A percentile compares a stretch with the other conserved stretches of the same genome.
Evolutionary conservation across 2,329 filamentous ascomycete genomes (phyloP).

Genomic region (Cladosporium sp.): DNA sequence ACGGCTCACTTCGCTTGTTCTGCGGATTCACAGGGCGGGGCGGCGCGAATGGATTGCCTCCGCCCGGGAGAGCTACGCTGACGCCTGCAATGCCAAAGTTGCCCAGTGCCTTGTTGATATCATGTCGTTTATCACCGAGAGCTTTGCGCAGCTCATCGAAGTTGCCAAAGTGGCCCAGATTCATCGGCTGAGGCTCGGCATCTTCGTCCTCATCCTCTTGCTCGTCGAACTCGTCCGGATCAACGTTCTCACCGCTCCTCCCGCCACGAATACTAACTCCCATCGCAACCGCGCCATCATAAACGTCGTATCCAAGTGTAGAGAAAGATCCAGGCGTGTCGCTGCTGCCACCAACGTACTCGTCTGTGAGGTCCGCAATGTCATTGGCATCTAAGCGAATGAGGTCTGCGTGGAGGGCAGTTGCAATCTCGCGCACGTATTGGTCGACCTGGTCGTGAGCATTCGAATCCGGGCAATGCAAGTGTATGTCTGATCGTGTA

Average conservation of each 20-base stretch:
- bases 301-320: constrained; percentile 55
- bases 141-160: constrained; percentile 28
- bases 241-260: constrained; percentile 26
- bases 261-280: constrained; percentile 11
- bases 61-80: constrained; percentile 20
- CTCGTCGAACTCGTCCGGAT: constrained; percentile 50
- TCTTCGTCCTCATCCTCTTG: constrained; percentile 48
- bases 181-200: constrained; percentile 35
- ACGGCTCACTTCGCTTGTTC: constrained; percentile 5
- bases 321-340: constrained; percentile 49
- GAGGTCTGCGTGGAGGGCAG: constrained; percentile 63
- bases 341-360: constrained; percentile 64
- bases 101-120: constrained; percentile 26
- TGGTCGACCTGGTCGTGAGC: constrained; percentile 56
- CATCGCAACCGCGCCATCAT: constrained; percentile 37
- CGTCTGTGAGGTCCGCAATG: constrained; percentile 67
- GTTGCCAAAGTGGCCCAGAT: constrained; percentile 17
- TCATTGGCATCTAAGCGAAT: constrained; percentile 68
- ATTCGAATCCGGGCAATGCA: constrained; percentile 56
- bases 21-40: constrained; percentile 2
- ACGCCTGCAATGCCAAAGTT: constrained; percentile 28
- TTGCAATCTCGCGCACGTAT: constrained; percentile 64
- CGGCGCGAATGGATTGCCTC: constrained; percentile 7
- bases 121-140: constrained; percentile 25
- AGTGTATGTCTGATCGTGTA: constrained; percentile 32